Base-by-base conservation (phyloP, 768 basidiomycete genomes). In the Hydnomerulius pinastri region DNA sequence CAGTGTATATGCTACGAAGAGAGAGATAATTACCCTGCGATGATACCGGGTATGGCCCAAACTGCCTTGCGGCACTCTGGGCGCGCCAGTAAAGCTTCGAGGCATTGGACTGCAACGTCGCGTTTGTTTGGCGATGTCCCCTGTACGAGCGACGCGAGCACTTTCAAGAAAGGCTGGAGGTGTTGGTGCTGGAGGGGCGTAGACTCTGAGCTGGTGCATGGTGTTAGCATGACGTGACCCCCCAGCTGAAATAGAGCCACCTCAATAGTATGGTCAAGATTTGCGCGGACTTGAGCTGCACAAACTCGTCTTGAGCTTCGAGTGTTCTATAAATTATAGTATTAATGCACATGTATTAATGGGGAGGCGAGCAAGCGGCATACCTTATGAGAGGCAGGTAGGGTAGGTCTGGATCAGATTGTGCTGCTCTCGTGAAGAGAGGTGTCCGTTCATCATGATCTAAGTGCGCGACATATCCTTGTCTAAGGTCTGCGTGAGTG, bases 101-200 rank as follows among this genome's bases (percentile, higher is more conserved):
- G 77, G 60, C 91, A 93, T 65, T 97, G 96, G 3, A 97, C 90
- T 8, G 89, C 87, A 27, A 97, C 81, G 66, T 98, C 96, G 35
- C 88, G 88, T 60, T 85, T 87, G 60, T 90, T 82, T 4, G 75
- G 67, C 2, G 80, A 77, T 23, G 72, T 67, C 17, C 82, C 78
- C 70, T 85, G 81, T 3, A 90, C 73, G 48, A 91, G 75, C 8
- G 74, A 60, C 3, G 86, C 77, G 15, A 92, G 77, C 17, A 74
- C 75, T 51, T 63, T 76, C 21, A 91, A 63, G 62, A 91, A 85
- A 7, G 83, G 78, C 27, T 75, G 73, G 18, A 90, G 68, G 39
- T 86, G 78, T 18, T 79, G 75, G 10, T 72, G 65, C 48, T 74
- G 76, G 21, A 82, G 69, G 9, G 73, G 73, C 1, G 75, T 69